Evolutionary conservation across 768 basidiomycete genomes (phyloP), one percentile per base, ranked within the genome.

Genomic region (Mycena vulgaris): DNA sequence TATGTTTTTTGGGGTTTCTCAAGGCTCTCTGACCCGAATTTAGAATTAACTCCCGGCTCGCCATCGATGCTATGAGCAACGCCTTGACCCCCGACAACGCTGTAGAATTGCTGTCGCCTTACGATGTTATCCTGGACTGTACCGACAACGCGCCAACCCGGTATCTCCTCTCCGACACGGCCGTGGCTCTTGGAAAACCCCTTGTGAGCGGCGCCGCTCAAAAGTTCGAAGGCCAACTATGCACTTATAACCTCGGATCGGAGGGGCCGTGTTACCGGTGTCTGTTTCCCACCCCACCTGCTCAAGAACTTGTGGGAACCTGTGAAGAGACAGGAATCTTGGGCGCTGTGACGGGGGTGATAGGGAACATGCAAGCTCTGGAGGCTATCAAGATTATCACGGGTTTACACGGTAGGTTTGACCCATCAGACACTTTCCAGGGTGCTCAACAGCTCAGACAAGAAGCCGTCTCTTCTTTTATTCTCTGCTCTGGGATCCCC

Each of bases 141-240:
- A 98, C 96, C 5, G 97, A 98, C 82, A 97, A 98, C 72, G 89
- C 92, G 2, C 90, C 93, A 2, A 96, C 96, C 0, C 92, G 98
- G 7, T 99, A 99, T 80, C 89, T 99, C 23, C 86, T 99, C 60
- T 96, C 95, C 28, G 97, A 99, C 78, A 89, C 90, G 0, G 90
- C 93, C 19, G 93, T 96, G 42, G 83, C 82, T 1, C 87, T 96
- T 2, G 81, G 83, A n/a, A 94, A 91, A 53, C 93, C 95, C 17
- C 90, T 99, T 42, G 92, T 99, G 40, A 95, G 94, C 66, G 97
- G 97, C 10, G 98, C 97, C 2, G 98, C 98, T 0, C 95, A 95
- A 76, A 89, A 89, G 74, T 92, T 87, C 74, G 94, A 95, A 69
- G 95, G 95, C 0, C 95, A 95, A 77, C 85, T 96, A 7, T 92